A percentile compares a stretch with the other conserved stretches of the same genome.
These are phyloP conservation scores for Nidula niveotomentosa DNA, from an alignment of 1,284 basidiomycete species.

Conservation along the genomic window DNA sequence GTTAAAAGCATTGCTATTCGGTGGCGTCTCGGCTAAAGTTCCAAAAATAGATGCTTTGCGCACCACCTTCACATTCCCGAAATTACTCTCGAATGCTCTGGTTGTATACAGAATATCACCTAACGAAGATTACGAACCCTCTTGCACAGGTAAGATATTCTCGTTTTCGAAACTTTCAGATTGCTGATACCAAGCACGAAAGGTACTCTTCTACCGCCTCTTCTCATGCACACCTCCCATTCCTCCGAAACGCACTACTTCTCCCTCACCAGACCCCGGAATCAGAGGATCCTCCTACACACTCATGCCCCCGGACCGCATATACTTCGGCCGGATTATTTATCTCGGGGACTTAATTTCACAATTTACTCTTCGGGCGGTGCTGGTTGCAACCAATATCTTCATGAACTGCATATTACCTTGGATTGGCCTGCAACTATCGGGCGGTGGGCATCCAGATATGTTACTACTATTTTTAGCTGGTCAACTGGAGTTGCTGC, in stretches of 20 bases:
- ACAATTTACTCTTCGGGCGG: constrained; percentile 58
- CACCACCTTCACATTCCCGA: constrained; percentile 41
- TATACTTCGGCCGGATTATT: constrained; percentile 25
- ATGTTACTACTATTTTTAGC: constrained; percentile 63
- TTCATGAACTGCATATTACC: constrained; percentile 45
- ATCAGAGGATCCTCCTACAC: constrained; percentile 64
- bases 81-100: constrained; percentile 55
- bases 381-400: constrained; percentile 38
- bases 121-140: constrained; percentile 11
- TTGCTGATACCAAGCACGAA: background rate
- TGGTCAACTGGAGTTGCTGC: constrained; percentile 73
- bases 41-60: constrained; percentile 27
- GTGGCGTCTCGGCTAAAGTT: constrained; percentile 26
- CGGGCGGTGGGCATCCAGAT: constrained; percentile 71
- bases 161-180: background rate
- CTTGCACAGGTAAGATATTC: constrained; percentile 26
- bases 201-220: constrained; percentile 53
- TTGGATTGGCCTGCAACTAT: constrained; percentile 71
- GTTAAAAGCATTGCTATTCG: constrained; percentile 18
- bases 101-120: constrained; percentile 59
- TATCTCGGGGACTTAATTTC: constrained; percentile 41
- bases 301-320: constrained; percentile 69
- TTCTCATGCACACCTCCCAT: constrained; percentile 58
- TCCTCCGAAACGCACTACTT: constrained; percentile 72
- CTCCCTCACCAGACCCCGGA: constrained; percentile 35